Conservation (phyloP, 2,329 filamentous ascomycete genomes). For the Penicillium psychrosexuale region DNA sequence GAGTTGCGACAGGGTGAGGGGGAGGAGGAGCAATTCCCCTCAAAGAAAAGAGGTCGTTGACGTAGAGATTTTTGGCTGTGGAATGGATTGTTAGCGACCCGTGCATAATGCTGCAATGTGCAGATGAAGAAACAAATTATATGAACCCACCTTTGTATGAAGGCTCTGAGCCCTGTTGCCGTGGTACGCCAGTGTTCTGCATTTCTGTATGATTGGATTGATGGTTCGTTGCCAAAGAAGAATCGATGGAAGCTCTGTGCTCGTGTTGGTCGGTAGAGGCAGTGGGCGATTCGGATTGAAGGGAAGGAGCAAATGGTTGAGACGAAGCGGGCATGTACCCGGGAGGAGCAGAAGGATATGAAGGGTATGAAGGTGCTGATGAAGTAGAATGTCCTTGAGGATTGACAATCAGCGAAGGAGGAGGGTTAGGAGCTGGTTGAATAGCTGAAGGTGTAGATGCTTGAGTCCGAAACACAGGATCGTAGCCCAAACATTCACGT, state of each 20-base stretch:
- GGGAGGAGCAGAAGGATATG: conserved; percentile 39
- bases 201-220: conserved; percentile 33
- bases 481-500: conserved; percentile 65
- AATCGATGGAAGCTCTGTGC: conserved; percentile 63
- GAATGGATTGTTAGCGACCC: conserved; percentile 40
- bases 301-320: conserved; percentile 39
- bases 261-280: conserved; percentile 52
- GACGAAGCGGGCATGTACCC: conserved; percentile 41
- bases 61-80: conserved; percentile 64
- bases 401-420: conserved; percentile 40
- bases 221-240: conserved; percentile 56
- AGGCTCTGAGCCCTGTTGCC: conserved; percentile 20
- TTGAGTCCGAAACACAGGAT: conserved; percentile 70
- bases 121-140: not conserved
- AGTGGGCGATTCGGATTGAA: conserved; percentile 38
- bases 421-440: conserved; percentile 55
- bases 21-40: conserved; percentile 59
- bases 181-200: conserved; percentile 32
- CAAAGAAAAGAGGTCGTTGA: conserved; percentile 69
- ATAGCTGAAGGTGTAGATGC: conserved; percentile 64
- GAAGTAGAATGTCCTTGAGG: conserved; percentile 36
- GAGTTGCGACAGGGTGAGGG: conserved; percentile 50
- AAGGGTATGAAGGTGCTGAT: conserved; percentile 31
- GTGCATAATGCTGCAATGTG: not conserved
- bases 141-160: conserved; percentile 22